phyloP scores from a whole-genome alignment of 1,284 basidiomycete genomes.

The Serendipita sp. region DNA sequence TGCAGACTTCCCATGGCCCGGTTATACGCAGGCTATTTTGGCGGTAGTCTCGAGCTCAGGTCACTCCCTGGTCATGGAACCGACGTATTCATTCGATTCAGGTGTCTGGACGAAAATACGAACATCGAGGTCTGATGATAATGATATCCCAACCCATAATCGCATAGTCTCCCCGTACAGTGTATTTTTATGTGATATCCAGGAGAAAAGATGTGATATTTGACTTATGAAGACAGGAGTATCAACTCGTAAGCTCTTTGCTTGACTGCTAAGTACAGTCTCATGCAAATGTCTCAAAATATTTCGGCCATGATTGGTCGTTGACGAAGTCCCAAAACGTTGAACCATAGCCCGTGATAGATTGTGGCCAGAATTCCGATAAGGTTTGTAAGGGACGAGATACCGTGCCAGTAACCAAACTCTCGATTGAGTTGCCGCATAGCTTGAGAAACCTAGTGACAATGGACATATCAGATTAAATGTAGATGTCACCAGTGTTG shows the following conservation, averaged over 20 bases:
- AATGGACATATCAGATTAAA: background rate
- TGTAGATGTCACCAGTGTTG: slow-evolving; percentile 3
- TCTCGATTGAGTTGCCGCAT: slow-evolving; percentile 50
- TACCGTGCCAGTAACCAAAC: slow-evolving; percentile 52
- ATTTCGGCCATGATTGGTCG: background rate
- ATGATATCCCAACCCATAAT: background rate
- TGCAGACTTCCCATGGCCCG: slow-evolving; percentile 61
- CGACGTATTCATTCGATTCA: slow-evolving; percentile 61
- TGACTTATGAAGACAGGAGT: no score
- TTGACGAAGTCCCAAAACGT: slow-evolving; percentile 30
- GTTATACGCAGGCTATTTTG: slow-evolving; percentile 70
- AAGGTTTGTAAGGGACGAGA: slow-evolving; percentile 54
- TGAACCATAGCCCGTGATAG: slow-evolving; percentile 64
- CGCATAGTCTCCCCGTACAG: background rate
- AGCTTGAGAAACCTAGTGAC: slow-evolving; percentile 45
- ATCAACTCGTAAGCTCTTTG: no score
- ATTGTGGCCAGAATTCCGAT: slow-evolving; percentile 42
- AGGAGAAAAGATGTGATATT: background rate
- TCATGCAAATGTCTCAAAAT: background rate
- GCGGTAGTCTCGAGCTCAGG: slow-evolving; percentile 60
- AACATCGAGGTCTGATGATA: slow-evolving; percentile 13
- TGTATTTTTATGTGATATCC: background rate
- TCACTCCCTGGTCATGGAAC: slow-evolving; percentile 72
- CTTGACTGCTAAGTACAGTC: background rate
- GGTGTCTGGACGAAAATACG: slow-evolving; percentile 45